Percentiles rank a stretch among this genome's conserved stretches.
Conservation (phyloP, 1,139 yeast species). For the Komagataea norvegica region DNA sequence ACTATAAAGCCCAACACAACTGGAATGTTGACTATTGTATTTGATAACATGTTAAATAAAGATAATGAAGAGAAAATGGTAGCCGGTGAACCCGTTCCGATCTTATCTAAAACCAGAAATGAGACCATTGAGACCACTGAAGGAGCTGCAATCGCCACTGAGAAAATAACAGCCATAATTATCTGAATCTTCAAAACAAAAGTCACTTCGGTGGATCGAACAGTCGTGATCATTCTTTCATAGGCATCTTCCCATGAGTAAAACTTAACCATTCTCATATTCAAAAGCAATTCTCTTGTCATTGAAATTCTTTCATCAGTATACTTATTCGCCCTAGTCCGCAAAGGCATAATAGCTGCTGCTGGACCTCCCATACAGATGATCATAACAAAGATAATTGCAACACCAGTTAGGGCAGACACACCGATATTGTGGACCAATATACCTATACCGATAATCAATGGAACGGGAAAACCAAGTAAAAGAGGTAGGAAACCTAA, state of each 20-base stretch:
- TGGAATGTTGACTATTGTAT: slow-evolving; percentile 68
- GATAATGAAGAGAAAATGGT: slow-evolving; percentile 71
- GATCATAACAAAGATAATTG: slow-evolving; percentile 33
- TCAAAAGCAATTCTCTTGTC: slow-evolving; percentile 46
- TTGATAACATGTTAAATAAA: slow-evolving; percentile 60
- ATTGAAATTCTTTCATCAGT: slow-evolving; percentile 47
- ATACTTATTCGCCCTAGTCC: slow-evolving; percentile 39
- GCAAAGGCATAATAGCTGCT: slow-evolving; percentile 34
- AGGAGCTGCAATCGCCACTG: slow-evolving; percentile 55
- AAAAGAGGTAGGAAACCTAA: slow-evolving; percentile 8
- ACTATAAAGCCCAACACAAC: slow-evolving; percentile 45
- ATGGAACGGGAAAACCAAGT: slow-evolving; percentile 51
- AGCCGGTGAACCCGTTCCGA: slow-evolving; percentile 58
- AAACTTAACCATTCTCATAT: slow-evolving; percentile 48
- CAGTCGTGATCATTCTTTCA: slow-evolving; percentile 37
- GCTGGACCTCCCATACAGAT: slow-evolving; percentile 27
- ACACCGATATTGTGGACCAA: slow-evolving; percentile 65
- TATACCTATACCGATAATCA: slow-evolving; percentile 54
- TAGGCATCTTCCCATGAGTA: slow-evolving; percentile 62
- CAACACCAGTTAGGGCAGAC: slow-evolving; percentile 62
- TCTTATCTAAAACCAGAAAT: slow-evolving; percentile 59
- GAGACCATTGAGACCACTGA: slow-evolving; percentile 63
- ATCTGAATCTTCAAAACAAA: slow-evolving; percentile 43
- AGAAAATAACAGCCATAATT: slow-evolving; percentile 50
- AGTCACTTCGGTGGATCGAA: slow-evolving; percentile 42